Evolutionary conservation across 2,329 filamentous ascomycete species (phyloP), one percentile per base, ranked within the genome.

Genomic region (Acrodontium crateriforme): DNA sequence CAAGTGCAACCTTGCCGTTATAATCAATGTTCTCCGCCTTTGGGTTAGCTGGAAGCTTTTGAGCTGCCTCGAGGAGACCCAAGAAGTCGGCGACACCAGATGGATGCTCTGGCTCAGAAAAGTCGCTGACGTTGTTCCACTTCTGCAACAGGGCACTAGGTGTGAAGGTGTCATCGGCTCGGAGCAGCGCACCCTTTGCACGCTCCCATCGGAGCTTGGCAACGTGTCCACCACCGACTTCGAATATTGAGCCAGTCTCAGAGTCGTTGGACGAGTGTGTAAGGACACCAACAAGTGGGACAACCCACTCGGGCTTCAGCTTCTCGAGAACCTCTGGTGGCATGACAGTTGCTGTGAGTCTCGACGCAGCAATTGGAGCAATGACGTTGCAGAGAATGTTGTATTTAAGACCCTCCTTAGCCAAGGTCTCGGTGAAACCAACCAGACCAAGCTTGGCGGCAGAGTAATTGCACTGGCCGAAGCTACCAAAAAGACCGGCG

Each of bases 331-430:
- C 70, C 51, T 94, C 85, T n/a, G 83, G 82, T 18, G 85, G 84
- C 83, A 94, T 87, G 42, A 94, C 69, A 11, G 87, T 94, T 55
- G 84, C 74, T 23, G 85, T 94, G 84, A 95, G 91, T 54, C 87
- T 76, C 61, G 80, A 89, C 36, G 85, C 89, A 43, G 87, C 87
- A 50, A 94, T 85, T 29, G 89, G 89, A 11, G 89, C 84, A 61
- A 98, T 91, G 46, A 82, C 82, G 58, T 98, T 98, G 65, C 69
- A 74, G 47, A 93, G 62, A 45, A 98, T 95, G 69, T 95, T 95
- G 66, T 98, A 98, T 63, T 95, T 95, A 53, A 72, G 66, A 42
- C 89, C 89, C 65, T 98, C 89, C 68, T 95, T 95, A 35, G 89
- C 89, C 38, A 98, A 69, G 3, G 89, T 94, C 68, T 98, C 87